These are phyloP conservation scores for Fusarium hostae DNA, from an alignment of 2,329 filamentous ascomycete genomes.

Conservation along the genomic window DNA sequence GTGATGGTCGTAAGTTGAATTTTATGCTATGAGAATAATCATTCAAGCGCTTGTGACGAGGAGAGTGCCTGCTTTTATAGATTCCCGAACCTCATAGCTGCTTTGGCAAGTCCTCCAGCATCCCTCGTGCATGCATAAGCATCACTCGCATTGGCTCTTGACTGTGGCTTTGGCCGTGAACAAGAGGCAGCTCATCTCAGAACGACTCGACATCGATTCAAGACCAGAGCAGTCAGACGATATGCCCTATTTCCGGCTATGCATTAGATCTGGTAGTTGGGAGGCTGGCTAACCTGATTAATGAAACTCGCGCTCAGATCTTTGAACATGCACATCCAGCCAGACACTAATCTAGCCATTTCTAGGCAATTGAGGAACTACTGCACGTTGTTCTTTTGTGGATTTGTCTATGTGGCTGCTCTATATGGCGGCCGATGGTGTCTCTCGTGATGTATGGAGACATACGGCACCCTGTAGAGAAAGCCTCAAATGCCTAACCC, in stretches of 20 bases:
- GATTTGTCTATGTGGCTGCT: background rate
- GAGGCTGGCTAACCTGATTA: background rate
- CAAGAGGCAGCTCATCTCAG: background rate
- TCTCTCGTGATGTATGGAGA: background rate
- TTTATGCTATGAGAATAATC: background rate
- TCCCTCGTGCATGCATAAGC: background rate
- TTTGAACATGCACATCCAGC: rapidly evolving
- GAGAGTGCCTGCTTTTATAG: background rate
- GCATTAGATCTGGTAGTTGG: background rate
- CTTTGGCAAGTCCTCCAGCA: background rate
- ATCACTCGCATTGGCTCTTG: background rate
- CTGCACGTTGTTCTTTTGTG: no score
- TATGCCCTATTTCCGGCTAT: rapidly evolving
- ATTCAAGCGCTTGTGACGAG: background rate
- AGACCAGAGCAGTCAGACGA: background rate
- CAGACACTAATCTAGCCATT: no score
- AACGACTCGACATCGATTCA: rapidly evolving
- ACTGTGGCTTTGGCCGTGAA: background rate
- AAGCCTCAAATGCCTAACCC: background rate
- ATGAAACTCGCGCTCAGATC: background rate
- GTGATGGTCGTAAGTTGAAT: rapidly evolving
- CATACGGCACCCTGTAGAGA: rapidly evolving
- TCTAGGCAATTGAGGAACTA: rapidly evolving
- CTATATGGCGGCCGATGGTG: background rate
- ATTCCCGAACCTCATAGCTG: rapidly evolving